Base-by-base conservation (phyloP, 805 yeast genomes). In the Yarrowia hollandica region DNA sequence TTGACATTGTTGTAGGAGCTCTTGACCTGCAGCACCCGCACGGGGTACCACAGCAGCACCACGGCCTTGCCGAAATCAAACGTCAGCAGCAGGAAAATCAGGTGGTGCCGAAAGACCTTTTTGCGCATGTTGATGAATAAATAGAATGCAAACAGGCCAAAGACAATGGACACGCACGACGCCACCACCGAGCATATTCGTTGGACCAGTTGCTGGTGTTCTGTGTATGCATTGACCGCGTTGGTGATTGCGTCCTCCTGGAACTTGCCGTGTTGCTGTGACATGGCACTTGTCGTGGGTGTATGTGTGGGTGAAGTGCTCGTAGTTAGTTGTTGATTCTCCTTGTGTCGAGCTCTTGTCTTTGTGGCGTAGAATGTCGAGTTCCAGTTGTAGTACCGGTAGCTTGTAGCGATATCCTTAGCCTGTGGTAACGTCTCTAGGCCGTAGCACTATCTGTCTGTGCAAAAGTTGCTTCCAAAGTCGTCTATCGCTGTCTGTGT, bases 11-110 rank as follows among this genome's bases (percentile, higher is more conserved):
- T 77, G 68, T 81, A 80, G 5, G 79, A 68, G n/a, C 69, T 62
- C 26, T 69, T 64, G 33, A 72, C 72, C 14, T 77, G 68, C 16
- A 80, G 65, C 2, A 81, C 79, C 38, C 84, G 1, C 82, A 57
- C 34, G 0, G 96, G 94, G 68, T 83, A 89, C n/a, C 87, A 72
- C 60, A 88, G 67, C 44, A 88, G 75, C 22, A 84, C 74, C 8
- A 83, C 62, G 0, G 91, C 90, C 69, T 89, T 89, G 28, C 88
- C 66, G 59, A 88, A 79, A 71, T 90, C 96, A 68, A 81, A 88
- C 9, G 78, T 70, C 11, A 88, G 74, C 54, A 90, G 74, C 57
- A 84, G 79, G 39, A 82, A 72, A 63, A 90, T 82, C 62, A 90
- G 74, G 90, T 75, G 70, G 54, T 69, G 72, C 8, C 72, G 63